Base-by-base conservation (phyloP, 2,329 filamentous ascomycete species). In the Verticillium tricorpus region DNA sequence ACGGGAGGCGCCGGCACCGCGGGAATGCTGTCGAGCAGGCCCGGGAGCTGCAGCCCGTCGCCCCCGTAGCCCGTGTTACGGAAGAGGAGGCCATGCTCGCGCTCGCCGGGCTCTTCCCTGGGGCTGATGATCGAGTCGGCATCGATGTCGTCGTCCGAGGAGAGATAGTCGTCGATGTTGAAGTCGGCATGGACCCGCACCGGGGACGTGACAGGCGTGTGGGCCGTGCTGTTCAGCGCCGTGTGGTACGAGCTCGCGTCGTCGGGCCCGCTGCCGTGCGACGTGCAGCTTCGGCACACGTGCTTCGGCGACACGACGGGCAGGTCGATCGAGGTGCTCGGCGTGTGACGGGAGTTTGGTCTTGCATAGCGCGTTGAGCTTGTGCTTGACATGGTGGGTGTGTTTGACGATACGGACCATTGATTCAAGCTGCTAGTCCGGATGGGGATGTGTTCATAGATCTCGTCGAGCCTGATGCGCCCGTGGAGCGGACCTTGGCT, bases 311-410 rank as follows among this genome's bases (percentile, higher is more conserved):
- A 67, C 22, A 65, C 60, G 11, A 64, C 68, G 5, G 67, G 65
- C 15, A 77, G 65, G 64, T 82, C 78, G 50, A 82, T 68, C 0
- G 80, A 81, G 0, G 80, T 82, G 32, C 74, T 76, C 9, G 76
- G 73, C 0, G 80, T 82, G 60, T 80, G 77, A 28, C 72, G 74
- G 2, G 79, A 81, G 32, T 73, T 72, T 1, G 78, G 76, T 2
- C 77, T 70, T 3, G 63, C 68, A n/a, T 75, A 76, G 4, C 70
- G 70, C 56, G 76, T 77, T 15, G 78, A 80, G 60, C 76, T 76
- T 28, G 71, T 67, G 58, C 75, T 78, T 4, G 78, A 78, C 15
- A 72, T 70, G 2, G 69, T 74, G 57, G 74, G 76, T 3, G 78
- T 78, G 9, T 76, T 71, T 0, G 78, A 80, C 2, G 77, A 77